Percentiles rank a stretch among this genome's conserved stretches.
Evolutionary conservation across 2,329 filamentous ascomycete genomes (phyloP).

Genomic region (Rasamsonia emersonii): DNA sequence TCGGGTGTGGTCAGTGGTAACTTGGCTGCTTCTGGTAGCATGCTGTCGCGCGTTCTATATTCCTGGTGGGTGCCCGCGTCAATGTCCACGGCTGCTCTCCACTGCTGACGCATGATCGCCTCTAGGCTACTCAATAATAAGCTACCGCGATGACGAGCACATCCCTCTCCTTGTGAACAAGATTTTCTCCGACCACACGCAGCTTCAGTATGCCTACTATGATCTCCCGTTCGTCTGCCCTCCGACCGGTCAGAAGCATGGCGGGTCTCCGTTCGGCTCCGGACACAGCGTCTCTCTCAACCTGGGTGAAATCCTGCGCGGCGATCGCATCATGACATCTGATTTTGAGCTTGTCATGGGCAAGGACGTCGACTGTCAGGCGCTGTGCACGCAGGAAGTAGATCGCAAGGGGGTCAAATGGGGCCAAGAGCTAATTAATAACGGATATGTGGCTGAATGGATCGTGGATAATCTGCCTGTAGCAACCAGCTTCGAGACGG

Average conservation of each 20-base stretch:
- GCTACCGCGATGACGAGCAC: constrained; percentile 64
- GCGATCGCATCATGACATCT: constrained; percentile 75
- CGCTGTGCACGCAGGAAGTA: constrained; percentile 63
- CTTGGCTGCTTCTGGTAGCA: constrained; percentile 32
- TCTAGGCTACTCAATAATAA: constrained; percentile 72
- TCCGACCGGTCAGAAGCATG: constrained; percentile 58
- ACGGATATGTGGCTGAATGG: constrained; percentile 85
- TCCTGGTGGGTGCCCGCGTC: constrained; percentile 52
- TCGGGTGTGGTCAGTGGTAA: constrained; percentile 19
- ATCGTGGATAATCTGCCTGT: constrained; percentile 87
- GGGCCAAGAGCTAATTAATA: constrained; percentile 62
- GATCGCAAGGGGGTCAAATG: constrained; percentile 56
- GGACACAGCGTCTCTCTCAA: constrained; percentile 74
- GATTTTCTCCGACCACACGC: constrained; percentile 79
- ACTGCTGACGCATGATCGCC: constrained; percentile 1
- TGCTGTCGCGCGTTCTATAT: constrained; percentile 68
- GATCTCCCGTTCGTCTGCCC: constrained; percentile 83
- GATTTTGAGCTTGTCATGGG: constrained; percentile 76
- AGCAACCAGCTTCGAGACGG: constrained; percentile 78
- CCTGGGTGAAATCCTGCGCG: constrained; percentile 76
- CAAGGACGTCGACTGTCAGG: constrained; percentile 62
- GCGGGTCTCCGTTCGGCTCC: constrained; percentile 60
- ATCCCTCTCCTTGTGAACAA: constrained; percentile 88
- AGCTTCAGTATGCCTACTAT: constrained; percentile 86
- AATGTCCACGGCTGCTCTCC: background rate